Evolutionary conservation across 371 early-diverging fungal species (phyloP).

Genomic region (Coemansia sp.): DNA sequence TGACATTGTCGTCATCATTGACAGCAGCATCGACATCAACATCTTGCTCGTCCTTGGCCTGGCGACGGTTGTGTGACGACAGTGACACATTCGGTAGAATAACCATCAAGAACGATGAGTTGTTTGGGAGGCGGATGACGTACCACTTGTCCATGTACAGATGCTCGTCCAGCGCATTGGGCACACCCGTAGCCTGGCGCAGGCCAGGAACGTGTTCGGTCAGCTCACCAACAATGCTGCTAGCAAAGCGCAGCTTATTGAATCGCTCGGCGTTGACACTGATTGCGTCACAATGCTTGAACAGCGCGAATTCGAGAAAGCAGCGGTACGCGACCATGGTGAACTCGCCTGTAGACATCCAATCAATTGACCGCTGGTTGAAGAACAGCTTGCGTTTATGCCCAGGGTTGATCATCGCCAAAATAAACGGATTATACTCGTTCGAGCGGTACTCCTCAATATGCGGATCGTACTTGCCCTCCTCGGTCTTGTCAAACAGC

Average conservation of each 20-base stretch:
- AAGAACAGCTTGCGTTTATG: constrained; percentile 39
- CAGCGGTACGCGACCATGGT: constrained; percentile 48
- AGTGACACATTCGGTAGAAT: constrained; percentile 43
- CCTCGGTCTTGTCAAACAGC: constrained; percentile 35
- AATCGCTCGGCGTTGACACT: constrained; percentile 50
- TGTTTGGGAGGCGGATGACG: constrained; percentile 49
- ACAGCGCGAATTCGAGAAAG: constrained; percentile 52
- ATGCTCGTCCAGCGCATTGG: constrained; percentile 47
- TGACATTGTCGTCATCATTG: too few relatives aligned
- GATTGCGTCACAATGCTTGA: constrained; percentile 49
- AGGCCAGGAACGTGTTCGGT: constrained; percentile 24
- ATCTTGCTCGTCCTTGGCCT: constrained; percentile 1
- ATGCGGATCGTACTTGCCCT: constrained; percentile 39
- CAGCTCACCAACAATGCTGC: constrained; percentile 49
- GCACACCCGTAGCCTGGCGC: constrained; percentile 35
- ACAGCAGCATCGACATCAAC: not conserved
- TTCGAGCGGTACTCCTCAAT: constrained; percentile 40
- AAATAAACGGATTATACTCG: constrained; percentile 49
- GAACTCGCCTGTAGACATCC: constrained; percentile 52
- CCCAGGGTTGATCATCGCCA: constrained; percentile 36
- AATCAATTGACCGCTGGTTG: constrained; percentile 31
- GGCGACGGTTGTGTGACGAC: constrained; percentile 28
- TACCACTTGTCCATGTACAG: constrained; percentile 53
- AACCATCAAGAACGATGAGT: constrained; percentile 51
- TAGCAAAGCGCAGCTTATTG: constrained; percentile 50